phyloP scores from a whole-genome alignment of 2,329 filamentous ascomycete species.

The Mollisia scopiformis region DNA sequence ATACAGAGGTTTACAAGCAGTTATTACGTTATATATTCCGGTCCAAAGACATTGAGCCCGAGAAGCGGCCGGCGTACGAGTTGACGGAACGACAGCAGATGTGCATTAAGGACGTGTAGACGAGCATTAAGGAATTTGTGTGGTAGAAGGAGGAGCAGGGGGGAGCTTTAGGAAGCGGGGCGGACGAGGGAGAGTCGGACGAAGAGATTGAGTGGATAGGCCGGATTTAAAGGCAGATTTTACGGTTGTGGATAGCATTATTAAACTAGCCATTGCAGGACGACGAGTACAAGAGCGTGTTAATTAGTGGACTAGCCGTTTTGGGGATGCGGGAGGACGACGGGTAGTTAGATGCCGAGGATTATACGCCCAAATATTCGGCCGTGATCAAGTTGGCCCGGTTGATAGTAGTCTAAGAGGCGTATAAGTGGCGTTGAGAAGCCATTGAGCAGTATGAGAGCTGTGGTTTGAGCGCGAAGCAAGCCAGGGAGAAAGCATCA shows the following conservation, averaged over 20 bases:
- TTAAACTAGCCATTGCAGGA: constrained; percentile 15
- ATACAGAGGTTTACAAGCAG: constrained; percentile 10
- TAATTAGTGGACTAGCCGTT: constrained; percentile 17
- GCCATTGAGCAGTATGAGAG: too few relatives aligned
- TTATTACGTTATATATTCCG: constrained; percentile 19
- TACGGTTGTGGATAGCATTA: constrained; percentile 14
- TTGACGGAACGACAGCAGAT: constrained; percentile 11
- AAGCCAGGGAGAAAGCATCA: not conserved
- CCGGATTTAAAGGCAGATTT: not conserved
- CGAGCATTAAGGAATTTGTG: constrained; percentile 6
- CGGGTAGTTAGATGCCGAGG: constrained; percentile 1
- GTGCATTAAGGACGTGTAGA: constrained; percentile 1
- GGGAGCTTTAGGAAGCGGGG: constrained; percentile 1
- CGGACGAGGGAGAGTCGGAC: not conserved
- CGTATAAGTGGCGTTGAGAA: too few relatives aligned
- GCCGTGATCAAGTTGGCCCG: constrained; percentile 17
- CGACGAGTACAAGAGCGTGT: constrained; percentile 16
- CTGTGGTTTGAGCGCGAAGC: not conserved
- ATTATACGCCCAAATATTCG: too few relatives aligned
- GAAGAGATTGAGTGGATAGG: constrained; percentile 2
- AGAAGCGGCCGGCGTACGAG: too few relatives aligned
- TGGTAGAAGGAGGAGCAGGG: constrained; percentile 3
- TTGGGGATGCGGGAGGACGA: constrained; percentile 11
- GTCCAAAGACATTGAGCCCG: constrained; percentile 1
- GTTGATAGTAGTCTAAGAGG: constrained; percentile 18